Evolutionary conservation across 1,284 basidiomycete genomes (phyloP).

Genomic region (Leccinum angustisporum): DNA sequence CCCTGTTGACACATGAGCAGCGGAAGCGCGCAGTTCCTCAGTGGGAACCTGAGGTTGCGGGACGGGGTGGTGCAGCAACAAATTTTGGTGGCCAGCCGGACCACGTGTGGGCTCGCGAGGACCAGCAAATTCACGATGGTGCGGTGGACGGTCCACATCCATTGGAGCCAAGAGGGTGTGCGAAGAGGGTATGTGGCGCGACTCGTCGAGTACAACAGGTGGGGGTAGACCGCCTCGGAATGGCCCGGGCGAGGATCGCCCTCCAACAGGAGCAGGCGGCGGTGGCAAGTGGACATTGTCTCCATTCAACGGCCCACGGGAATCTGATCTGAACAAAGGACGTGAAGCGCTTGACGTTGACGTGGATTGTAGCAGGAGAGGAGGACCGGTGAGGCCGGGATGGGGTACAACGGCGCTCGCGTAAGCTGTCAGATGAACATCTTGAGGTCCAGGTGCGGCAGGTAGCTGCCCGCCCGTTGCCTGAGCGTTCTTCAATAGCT

Average conservation of each 20-base stretch:
- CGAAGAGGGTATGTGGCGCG: conserved; percentile 51
- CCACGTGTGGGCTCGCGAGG: conserved; percentile 50
- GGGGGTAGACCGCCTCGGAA: conserved; percentile 78
- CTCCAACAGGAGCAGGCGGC: conserved; percentile 48
- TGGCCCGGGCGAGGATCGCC: conserved; percentile 60
- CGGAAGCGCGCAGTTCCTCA: conserved; percentile 49
- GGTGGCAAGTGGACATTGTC: conserved; percentile 59
- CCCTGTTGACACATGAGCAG: conserved; percentile 24
- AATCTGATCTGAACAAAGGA: conserved; percentile 64
- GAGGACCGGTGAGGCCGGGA: conserved; percentile 60
- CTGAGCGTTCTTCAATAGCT: conserved; percentile 79
- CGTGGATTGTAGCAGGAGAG: conserved; percentile 56
- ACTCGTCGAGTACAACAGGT: conserved; percentile 72
- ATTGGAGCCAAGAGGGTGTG: conserved; percentile 80
- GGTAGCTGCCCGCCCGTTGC: conserved; percentile 77
- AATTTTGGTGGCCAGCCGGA: conserved; percentile 50
- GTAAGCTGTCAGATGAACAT: conserved; percentile 94
- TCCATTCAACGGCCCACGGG: conserved; percentile 51
- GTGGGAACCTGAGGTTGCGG: conserved; percentile 50
- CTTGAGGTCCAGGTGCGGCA: conserved; percentile 86
- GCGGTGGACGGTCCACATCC: conserved; percentile 73
- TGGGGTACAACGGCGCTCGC: conserved; percentile 72
- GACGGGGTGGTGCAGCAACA: conserved; percentile 64
- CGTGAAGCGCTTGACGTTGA: conserved; percentile 37
- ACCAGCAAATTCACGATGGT: conserved; percentile 53